Evolutionary conservation across 768 basidiomycete genomes (phyloP), one percentile per base, ranked within the genome.

Genomic region (Ramaria sp.): DNA sequence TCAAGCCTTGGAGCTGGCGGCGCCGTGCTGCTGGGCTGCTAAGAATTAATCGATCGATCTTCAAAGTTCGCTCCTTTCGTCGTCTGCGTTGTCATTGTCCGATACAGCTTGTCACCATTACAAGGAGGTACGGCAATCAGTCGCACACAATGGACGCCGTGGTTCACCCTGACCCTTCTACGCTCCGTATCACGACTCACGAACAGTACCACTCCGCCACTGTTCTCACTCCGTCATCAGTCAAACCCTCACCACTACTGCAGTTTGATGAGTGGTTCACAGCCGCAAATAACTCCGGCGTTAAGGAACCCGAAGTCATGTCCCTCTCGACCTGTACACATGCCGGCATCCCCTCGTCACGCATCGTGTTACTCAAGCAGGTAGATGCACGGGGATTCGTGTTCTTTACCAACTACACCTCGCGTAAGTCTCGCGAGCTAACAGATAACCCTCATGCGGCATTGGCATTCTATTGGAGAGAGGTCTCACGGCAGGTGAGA

Each of bases 401-500:
- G 57, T 96, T 97, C 73, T 99, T 80, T 78, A 98, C 95, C 33
- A 99, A 99, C 72, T 98, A 98, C 73, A 80, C 83, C 41, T 95
- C 92, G 11, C 82, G 94, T 62, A 99, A 98, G 72, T 92, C 91
- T 3, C 66, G 71, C 42, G 96, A 98, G 68, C 77, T 98, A 30
- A 57, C 70, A 6, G 77, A 72, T 39, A 93, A 93, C 66, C 89
- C 90, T 0, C 74, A 84, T 66, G 92, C 87, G 4, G 83, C 89
- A 1, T 73, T 95, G 19, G 83, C 84, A 10, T 90, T 97, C 65
- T 96, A 94, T 73, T 98, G 95, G 96, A 72, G 81, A 52, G 91
- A 93, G 67, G 74, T 91, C 12, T 80, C 83, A 57, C 77, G 83
- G 53, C 84, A 84, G 61, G 86, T 98, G 11, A 77, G 95, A 61